These are phyloP conservation scores for Cucurbitaria berberidis DNA, from an alignment of 2,329 filamentous ascomycete genomes.

Conservation along the genomic window DNA sequence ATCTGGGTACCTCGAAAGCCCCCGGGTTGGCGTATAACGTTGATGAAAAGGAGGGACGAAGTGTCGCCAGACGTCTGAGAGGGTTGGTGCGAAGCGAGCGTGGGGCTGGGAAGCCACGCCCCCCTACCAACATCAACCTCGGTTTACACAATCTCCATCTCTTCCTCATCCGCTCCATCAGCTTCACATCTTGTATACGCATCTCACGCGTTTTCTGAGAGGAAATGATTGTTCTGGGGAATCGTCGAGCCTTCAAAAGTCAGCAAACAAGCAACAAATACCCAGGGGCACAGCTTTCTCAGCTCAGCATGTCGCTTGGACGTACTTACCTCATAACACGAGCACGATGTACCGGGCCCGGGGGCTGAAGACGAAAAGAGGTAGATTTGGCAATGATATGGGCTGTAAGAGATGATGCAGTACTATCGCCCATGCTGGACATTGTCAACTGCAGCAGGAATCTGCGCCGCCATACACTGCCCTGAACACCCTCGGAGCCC, in stretches of 20 bases:
- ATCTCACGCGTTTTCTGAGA: not conserved
- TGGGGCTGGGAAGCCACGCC: not conserved
- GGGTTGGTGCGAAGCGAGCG: slow-evolving; percentile 5
- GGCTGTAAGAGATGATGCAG: not conserved
- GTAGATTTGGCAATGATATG: not conserved
- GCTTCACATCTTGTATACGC: not conserved
- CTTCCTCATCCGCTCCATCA: not conserved
- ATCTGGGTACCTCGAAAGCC: not conserved
- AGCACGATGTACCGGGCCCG: not conserved
- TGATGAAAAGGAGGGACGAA: not conserved
- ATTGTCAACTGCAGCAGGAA: no score
- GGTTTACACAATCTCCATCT: not conserved
- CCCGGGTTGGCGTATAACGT: not conserved
- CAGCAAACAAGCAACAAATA: not conserved
- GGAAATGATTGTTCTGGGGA: not conserved
- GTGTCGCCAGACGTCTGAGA: slow-evolving; percentile 1
- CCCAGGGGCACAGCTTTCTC: not conserved
- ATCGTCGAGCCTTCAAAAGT: not conserved
- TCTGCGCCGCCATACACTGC: no score
- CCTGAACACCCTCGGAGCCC: no score
- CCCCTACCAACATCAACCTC: not conserved
- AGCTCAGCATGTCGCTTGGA: not conserved
- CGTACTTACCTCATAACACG: not conserved
- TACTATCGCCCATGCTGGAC: not conserved
- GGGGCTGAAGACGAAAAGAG: not conserved